A percentile compares a stretch with the other conserved stretches of the same genome.
Conservation (phyloP, 768 basidiomycete species). For the Amanita pseudoporphyria region DNA sequence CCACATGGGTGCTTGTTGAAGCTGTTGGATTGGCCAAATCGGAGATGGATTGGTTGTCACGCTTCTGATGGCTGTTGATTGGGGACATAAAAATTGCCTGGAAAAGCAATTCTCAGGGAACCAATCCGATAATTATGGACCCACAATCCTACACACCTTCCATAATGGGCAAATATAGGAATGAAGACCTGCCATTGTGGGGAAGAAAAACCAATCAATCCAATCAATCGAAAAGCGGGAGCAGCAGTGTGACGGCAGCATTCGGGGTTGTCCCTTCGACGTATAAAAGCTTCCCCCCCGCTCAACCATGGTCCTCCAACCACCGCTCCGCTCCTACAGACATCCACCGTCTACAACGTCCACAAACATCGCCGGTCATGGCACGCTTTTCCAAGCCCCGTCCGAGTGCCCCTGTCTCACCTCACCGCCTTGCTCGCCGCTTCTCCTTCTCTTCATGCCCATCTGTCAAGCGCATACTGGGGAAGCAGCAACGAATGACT, state of each 20-base stretch:
- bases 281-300: not conserved
- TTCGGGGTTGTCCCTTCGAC: not conserved
- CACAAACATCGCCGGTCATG: not conserved
- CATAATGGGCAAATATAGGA: not conserved
- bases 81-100: not conserved
- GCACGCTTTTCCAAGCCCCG: constrained; percentile 5
- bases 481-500: constrained; percentile 2
- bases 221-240: not conserved
- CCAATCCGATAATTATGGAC: constrained; percentile 6
- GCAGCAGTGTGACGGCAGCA: constrained; percentile 1
- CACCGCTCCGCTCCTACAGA: not conserved
- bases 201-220: constrained; percentile 1
- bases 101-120: not conserved
- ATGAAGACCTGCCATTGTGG: too few relatives aligned
- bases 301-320: not conserved
- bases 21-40: not conserved
- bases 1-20: not conserved
- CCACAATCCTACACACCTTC: constrained; percentile 2
- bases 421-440: not conserved
- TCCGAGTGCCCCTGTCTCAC: not conserved
- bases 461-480: constrained; percentile 4
- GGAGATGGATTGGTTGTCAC: not conserved
- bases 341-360: not conserved
- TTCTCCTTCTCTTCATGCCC: constrained; percentile 2
- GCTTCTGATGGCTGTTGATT: not conserved